These are phyloP conservation scores for Yamadazyma nakazawae DNA, from an alignment of 805 yeast genomes.

Conservation along the genomic window DNA sequence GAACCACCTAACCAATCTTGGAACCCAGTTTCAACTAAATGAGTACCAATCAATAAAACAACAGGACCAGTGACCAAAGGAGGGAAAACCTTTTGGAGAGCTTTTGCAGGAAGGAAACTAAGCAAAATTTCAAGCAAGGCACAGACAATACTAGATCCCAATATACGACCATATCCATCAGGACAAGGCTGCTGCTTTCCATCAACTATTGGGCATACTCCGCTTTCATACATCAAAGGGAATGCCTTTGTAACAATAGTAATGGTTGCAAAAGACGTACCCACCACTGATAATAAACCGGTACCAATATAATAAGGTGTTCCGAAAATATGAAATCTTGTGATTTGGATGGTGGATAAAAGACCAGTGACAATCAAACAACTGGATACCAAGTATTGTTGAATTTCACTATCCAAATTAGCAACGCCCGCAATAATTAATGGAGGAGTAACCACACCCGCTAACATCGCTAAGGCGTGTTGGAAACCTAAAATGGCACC, in stretches of 20 bases:
- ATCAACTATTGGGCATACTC: conserved; percentile 50
- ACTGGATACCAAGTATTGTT: conserved; percentile 36
- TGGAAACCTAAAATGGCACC: conserved; percentile 81
- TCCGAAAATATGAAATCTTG: conserved; percentile 70
- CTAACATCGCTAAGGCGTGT: conserved; percentile 87
- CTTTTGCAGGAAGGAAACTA: conserved; percentile 73
- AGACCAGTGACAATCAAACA: conserved; percentile 44
- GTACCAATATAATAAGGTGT: conserved; percentile 83
- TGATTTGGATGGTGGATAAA: conserved; percentile 59
- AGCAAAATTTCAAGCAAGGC: conserved; percentile 68
- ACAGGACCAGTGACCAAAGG: conserved; percentile 94
- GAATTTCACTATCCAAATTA: conserved; percentile 44
- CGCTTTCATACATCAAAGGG: conserved; percentile 70
- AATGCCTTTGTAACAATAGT: conserved; percentile 72
- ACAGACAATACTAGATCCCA: conserved; percentile 79
- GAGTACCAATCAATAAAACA: conserved; percentile 76
- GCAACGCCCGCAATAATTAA: conserved; percentile 65
- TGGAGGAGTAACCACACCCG: conserved; percentile 87
- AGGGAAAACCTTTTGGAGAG: conserved; percentile 74
- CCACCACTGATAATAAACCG: conserved; percentile 85
- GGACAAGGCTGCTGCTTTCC: conserved; percentile 79
- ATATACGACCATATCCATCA: conserved; percentile 82
- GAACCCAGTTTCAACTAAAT: conserved; percentile 68
- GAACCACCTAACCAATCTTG: conserved; percentile 88
- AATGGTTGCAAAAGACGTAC: conserved; percentile 87